Base-by-base conservation (phyloP, 352 stramenopile genomes). In the Globisporangium parvum region DNA sequence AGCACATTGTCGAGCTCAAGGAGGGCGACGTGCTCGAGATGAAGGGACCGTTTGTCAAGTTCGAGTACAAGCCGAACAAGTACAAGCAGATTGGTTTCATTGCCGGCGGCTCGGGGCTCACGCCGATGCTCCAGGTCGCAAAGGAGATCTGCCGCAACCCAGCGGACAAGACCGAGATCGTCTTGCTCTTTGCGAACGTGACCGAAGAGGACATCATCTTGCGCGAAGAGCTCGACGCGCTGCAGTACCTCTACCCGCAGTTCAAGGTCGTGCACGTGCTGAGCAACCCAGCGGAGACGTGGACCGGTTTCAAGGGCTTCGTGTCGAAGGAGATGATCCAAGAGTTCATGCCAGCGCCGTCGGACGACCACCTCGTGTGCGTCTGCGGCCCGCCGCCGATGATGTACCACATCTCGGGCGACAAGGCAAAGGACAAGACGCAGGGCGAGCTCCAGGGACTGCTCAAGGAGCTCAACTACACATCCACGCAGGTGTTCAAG, bases 21-120 rank as follows among this genome's bases (percentile, higher is more conserved):
- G 69, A 78, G 23, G 91, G 91, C 9, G 91, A 96, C 63, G 58
- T 65, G 48, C 71, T 97, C 11, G 84, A 96, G 57, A 91, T 97
- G 76, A 96, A 96, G 67, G 91, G 91, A 1, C 91, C 89, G 6
- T 90, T 95, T 47, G 20, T 64, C 35, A 96, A 96, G 71, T 84
- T 97, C 51, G 65, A 62, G 26, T 96, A 97, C 77, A 71, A 65
- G 63, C 60, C 88, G 49, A 97, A 96, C 74, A 69, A 70, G 66
- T 93, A 93, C 69, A 96, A 95, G 67, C 75, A 88, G 59, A 84
- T 97, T 50, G 87, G 85, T 6, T 68, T 96, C 54, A 87, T 97
- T 57, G 89, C 91, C 53, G 91, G 89, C 18, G 91, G 91, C 63
- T 96, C 85, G 50, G 90, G 88, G 21, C 82, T 96, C 67, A 96